phyloP scores from a whole-genome alignment of 257 asterid species.

The Nyctanthes arbortristis region DNA sequence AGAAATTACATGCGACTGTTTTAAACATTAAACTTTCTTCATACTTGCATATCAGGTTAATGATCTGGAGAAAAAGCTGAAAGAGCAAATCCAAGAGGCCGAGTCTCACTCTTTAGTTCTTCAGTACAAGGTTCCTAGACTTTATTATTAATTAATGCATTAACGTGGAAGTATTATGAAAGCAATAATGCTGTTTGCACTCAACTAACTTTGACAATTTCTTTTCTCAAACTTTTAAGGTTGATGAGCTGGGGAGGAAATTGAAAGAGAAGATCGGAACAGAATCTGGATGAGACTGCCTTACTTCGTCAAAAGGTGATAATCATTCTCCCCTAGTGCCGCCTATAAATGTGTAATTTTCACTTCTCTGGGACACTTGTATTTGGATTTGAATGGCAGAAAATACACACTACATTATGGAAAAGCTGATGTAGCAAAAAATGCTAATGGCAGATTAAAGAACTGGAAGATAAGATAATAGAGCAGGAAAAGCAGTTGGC shows the following conservation, averaged over 20 bases:
- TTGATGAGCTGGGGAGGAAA: conserved; percentile 62
- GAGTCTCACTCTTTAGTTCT: conserved; percentile 55
- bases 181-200: not conserved
- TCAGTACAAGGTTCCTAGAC: conserved; percentile 58
- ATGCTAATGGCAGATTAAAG: conserved; percentile 63
- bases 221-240: conserved; percentile 39
- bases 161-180: not conserved
- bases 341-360: too few relatives aligned
- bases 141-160: conserved; percentile 1
- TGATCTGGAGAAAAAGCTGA: conserved; percentile 77
- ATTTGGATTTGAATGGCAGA: too few relatives aligned
- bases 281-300: conserved; percentile 42
- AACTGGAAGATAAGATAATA: conserved; percentile 67
- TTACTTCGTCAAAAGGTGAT: conserved; percentile 58
- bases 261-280: conserved; percentile 51
- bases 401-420: too few relatives aligned
- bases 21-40: not conserved
- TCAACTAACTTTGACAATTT: not conserved
- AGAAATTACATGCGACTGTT: not conserved
- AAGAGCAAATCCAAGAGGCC: conserved; percentile 54
- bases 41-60: conserved; percentile 50
- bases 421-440: not conserved
- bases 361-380: not conserved
- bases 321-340: not conserved
- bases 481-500: conserved; percentile 67